phyloP scores from a whole-genome alignment of 108 stramenopile genomes.

The Schizochytrium sp. region DNA sequence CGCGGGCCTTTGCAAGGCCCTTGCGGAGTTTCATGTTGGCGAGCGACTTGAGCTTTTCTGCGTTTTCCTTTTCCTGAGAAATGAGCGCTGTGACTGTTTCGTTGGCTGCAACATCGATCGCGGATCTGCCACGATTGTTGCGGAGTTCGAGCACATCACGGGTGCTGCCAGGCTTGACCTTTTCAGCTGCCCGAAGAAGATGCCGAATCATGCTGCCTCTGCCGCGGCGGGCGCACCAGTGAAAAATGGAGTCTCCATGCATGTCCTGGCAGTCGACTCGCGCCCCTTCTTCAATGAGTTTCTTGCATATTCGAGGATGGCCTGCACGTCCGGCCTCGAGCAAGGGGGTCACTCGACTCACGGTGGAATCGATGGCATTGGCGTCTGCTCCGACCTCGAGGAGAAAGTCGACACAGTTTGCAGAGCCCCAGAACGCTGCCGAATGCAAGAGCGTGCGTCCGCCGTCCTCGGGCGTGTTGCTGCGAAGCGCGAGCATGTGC shows the following conservation, averaged over 20 bases:
- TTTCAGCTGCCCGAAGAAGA: neutral
- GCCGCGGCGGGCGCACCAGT: slow-evolving; percentile 1
- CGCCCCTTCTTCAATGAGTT: neutral
- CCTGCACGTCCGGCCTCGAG: neutral
- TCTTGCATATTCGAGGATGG: too few relatives aligned
- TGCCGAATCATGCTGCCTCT: neutral
- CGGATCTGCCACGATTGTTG: neutral
- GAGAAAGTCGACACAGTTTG: neutral
- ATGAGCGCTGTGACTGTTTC: neutral
- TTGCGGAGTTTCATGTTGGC: neutral
- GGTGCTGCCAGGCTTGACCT: neutral
- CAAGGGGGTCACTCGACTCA: neutral
- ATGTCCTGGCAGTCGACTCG: neutral
- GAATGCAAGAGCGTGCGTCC: neutral
- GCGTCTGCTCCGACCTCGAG: neutral
- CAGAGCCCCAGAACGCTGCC: slow-evolving; percentile 2
- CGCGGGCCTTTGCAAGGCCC: neutral
- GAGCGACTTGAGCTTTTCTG: neutral
- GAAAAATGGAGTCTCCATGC: neutral
- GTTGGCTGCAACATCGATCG: neutral
- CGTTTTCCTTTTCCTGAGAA: neutral
- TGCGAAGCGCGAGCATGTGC: neutral
- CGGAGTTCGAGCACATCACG: neutral
- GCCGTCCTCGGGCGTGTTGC: neutral
- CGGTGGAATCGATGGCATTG: neutral